Base-by-base conservation (phyloP, 106 monocot genomes). In the Triglochin maritima region DNA sequence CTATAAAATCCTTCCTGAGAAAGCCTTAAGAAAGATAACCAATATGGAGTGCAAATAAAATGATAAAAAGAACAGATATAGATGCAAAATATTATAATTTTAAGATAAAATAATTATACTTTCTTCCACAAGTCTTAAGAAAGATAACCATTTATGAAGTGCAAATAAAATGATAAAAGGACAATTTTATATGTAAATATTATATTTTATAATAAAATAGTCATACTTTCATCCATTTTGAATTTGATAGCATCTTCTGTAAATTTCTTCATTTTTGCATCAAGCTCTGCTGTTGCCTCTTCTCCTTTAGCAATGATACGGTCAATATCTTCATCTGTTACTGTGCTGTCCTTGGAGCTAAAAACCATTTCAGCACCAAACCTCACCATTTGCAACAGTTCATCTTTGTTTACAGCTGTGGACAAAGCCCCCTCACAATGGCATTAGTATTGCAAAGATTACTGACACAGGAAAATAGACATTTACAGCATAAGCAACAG, bases 311-410 rank as follows among this genome's bases (percentile, higher is more conserved):
- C 96, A 67, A 98, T 98, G 57, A 98, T 98, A 1, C 91, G 83
- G 63, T 98, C 91, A 79, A 98, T 91, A 74, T 98, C 96, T 69
- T 98, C 96, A 77, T 91, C 96, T 71, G 96, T 98, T 56, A 98
- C 84, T 9, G 96, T 98, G 55, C 86, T 91, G 55, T 98, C 88
- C 78, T 87, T 91, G 42, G 96, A 98, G 77, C 91, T 98, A 73
- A 98, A 98, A 67, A 98, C 96, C 96, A 91, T 98, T 70, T 98
- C 96, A 58, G 96, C 96, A 79, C 96, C 96, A 86, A 91, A 98
- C 57, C 91, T 80, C 62, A 98, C 96, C 96, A 98, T 98, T 82
- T 91, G 96, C 74, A 98, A 76, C 63, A 98, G 78, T 59, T 98
- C 96, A 81, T 98, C 91, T 69, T 98, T 98, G 67, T 98, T 98